Conservation (phyloP, 805 yeast genomes). For the Trichomonascus vanleenenianus region DNA sequence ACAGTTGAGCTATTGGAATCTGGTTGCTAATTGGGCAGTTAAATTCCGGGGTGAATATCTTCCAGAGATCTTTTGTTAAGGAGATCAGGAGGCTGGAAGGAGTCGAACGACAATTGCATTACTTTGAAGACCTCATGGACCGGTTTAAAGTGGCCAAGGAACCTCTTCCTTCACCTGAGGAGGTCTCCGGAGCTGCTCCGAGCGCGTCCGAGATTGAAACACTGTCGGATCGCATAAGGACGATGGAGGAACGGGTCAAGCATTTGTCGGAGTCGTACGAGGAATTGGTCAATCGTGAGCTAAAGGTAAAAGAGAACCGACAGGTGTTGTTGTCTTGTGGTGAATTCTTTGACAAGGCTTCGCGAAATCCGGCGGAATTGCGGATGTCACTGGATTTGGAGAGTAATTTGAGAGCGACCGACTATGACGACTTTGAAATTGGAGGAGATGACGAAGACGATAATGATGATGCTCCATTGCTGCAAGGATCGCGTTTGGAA, state of each 20-base stretch:
- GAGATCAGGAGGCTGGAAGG: constrained; percentile 80
- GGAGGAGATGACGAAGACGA: constrained; percentile 19
- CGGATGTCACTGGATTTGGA: constrained; percentile 14
- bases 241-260: constrained; percentile 61
- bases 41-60: constrained; percentile 67
- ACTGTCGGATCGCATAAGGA: constrained; percentile 49
- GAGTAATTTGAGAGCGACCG: not conserved
- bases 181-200: constrained; percentile 14
- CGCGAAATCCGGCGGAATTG: constrained; percentile 3
- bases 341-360: constrained; percentile 37
- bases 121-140: constrained; percentile 24
- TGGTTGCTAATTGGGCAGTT: constrained; percentile 27
- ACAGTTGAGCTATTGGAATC: no score
- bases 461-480: constrained; percentile 29
- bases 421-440: constrained; percentile 12
- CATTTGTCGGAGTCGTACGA: constrained; percentile 64
- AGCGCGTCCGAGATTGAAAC: constrained; percentile 63
- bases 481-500: constrained; percentile 19
- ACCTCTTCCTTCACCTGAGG: constrained; percentile 21
- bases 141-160: constrained; percentile 21
- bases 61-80: constrained; percentile 82
- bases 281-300: constrained; percentile 51
- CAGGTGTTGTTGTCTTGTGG: constrained; percentile 47
- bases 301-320: constrained; percentile 62
- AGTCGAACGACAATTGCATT: constrained; percentile 66